Base-by-base conservation (phyloP, 2,329 filamentous ascomycete genomes). In the Epichloe sibirici region DNA sequence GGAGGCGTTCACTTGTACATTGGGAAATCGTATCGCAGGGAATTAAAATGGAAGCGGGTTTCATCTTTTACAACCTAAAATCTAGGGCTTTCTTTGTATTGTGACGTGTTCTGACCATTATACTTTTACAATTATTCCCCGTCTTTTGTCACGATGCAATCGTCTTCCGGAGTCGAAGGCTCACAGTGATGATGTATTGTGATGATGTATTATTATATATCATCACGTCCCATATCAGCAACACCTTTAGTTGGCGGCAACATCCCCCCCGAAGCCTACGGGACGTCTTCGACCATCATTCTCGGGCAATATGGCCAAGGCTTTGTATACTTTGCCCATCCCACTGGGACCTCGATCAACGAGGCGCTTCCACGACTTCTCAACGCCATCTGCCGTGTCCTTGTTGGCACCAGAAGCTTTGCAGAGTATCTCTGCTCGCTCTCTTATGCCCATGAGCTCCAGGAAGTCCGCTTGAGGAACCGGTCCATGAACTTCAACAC, bases 301-400 rank as follows among this genome's bases (percentile, higher is more conserved):
- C 67, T 90, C 86, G 0, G 93, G 93, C 61, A 97, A 65, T 61
- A 98, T 88, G 12, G 90, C 88, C 76, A 98, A 77, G 25, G 82
- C 90, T 71, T 97, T 96, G 67, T 98, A 98, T 23, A 95, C 73
- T 71, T 85, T 90, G 0, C 93, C 93, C 93, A 98, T 98, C 0
- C 90, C 91, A 49, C 81, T 82, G 1, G 83, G 85, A 0, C 87
- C 85, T 43, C 82, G 76, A 66, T 95, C 90, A n/a, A 96, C 81
- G 49, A 98, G 71, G 56, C 93, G 76, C 70, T 81, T 85, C 81
- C 89, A 94, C 0, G 86, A 84, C 56, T 74, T 79, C 57, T 89
- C 82, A 35, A 96, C 74, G 49, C 81, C 79, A 58, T 73, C 74
- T 34, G 71, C 78, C 57, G 74, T 75, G 55, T 78, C 70, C 55